A percentile compares a stretch with the other conserved stretches of the same genome.
These are phyloP conservation scores for Apiospora malaysiana DNA, from an alignment of 2,329 filamentous ascomycete species.

Conservation along the genomic window DNA sequence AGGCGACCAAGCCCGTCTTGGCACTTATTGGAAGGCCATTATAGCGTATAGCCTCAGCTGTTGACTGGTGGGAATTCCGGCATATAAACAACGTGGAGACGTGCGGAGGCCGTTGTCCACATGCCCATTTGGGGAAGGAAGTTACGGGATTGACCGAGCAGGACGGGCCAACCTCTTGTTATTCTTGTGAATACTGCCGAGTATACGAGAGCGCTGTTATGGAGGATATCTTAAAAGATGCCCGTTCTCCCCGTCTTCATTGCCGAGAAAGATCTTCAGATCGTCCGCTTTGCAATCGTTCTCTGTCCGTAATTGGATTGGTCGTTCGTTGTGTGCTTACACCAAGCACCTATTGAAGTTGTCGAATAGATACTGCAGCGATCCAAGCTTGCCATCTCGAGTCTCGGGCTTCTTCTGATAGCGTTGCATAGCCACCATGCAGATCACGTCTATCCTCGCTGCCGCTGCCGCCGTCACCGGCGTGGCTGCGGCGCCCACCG, in stretches of 20 bases:
- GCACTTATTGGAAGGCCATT: background rate
- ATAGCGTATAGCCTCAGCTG: background rate
- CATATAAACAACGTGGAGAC: background rate
- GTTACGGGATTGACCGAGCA: background rate
- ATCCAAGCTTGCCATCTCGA: background rate
- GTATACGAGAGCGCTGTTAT: background rate
- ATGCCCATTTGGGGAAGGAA: constrained; percentile 6
- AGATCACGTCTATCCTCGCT: background rate
- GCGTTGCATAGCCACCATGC: background rate
- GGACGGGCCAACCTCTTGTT: background rate
- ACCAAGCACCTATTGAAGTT: background rate
- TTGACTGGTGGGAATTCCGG: constrained; percentile 9
- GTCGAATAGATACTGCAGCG: background rate
- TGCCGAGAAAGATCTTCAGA: constrained; percentile 14
- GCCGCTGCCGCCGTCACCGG: background rate
- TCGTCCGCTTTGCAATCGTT: background rate
- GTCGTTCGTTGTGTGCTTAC: background rate
- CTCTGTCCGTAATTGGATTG: background rate
- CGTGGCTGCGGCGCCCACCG: constrained; percentile 37
- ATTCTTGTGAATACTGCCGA: background rate
- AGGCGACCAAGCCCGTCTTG: constrained; percentile 10
- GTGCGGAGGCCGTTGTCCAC: constrained; percentile 7
- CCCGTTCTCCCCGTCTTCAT: background rate
- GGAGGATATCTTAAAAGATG: background rate
- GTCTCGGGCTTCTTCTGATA: background rate